Conservation (phyloP, 805 yeast genomes). For the Metschnikowia continentalis region DNA sequence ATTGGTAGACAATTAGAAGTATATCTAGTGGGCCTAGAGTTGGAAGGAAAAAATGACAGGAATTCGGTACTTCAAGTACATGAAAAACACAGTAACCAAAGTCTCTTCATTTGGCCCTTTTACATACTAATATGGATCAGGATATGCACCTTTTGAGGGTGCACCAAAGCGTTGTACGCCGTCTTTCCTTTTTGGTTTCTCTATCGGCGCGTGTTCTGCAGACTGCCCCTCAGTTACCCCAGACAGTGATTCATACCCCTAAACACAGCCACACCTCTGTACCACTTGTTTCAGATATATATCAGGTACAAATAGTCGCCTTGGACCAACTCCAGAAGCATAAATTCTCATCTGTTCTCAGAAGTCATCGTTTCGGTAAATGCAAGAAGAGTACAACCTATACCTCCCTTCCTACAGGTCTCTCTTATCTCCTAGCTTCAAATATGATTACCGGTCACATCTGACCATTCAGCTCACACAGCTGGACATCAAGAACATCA, state of each 20-base stretch:
- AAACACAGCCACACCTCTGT: background rate
- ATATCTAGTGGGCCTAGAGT: background rate
- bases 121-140: no score
- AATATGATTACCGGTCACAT: constrained; percentile 50
- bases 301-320: background rate
- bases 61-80: no score
- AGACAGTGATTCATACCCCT: background rate
- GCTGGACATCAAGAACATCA: constrained; percentile 27
- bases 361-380: background rate
- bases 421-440: constrained; percentile 43
- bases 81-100: no score
- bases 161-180: background rate
- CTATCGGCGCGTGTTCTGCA: background rate
- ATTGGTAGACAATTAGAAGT: background rate
- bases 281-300: background rate
- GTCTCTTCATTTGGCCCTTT: no score
- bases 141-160: background rate
- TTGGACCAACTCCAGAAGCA: background rate
- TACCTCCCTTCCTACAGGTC: constrained; percentile 53
- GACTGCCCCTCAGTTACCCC: constrained; percentile 2
- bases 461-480: constrained; percentile 36
- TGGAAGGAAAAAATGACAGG: no score
- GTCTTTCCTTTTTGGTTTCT: background rate
- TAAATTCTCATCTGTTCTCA: no score
- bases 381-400: constrained; percentile 8